Evolutionary conservation across 2,329 filamentous ascomycete species (phyloP).

Genomic region (Epichloe uncinata): DNA sequence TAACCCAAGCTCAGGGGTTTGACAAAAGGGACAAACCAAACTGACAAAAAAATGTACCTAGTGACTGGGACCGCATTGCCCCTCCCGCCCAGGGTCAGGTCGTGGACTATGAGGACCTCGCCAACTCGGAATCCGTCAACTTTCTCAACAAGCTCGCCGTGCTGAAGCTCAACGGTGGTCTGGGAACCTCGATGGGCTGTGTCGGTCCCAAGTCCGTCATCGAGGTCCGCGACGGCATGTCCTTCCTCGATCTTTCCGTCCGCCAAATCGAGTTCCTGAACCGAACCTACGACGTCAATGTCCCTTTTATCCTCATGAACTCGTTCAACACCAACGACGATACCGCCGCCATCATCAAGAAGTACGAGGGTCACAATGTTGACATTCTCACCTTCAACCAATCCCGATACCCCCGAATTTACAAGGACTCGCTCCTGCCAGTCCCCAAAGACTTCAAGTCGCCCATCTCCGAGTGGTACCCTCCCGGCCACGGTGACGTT

Average conservation of each 20-base stretch:
- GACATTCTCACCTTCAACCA: constrained; percentile 99
- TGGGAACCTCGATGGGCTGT: constrained; percentile 98
- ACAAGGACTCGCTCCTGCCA: constrained; percentile 95
- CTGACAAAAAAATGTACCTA: constrained; percentile 22
- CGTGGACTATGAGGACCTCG: constrained; percentile 82
- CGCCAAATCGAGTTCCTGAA: constrained; percentile 99
- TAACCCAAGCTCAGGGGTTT: no score
- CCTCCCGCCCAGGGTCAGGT: constrained; percentile 90
- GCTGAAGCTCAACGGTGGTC: constrained; percentile 97
- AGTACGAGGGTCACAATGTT: constrained; percentile 99
- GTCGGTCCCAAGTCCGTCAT: constrained; percentile 99
- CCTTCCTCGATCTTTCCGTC: constrained; percentile 96
- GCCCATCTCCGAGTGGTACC: constrained; percentile 93
- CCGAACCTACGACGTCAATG: constrained; percentile 93
- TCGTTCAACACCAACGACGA: constrained; percentile 99
- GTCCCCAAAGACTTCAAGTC: constrained; percentile 84
- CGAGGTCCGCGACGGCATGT: constrained; percentile 99
- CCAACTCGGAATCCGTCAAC: constrained; percentile 78
- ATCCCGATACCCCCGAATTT: constrained; percentile 92
- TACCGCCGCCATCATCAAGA: constrained; percentile 98
- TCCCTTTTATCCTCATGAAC: constrained; percentile 99
- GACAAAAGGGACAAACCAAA: background rate
- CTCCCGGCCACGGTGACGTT: constrained; percentile 96
- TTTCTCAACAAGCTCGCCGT: constrained; percentile 97
- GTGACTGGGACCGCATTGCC: constrained; percentile 93